phyloP scores from a whole-genome alignment of 345 rosid species.

The Arabidopsis suecica region DNA sequence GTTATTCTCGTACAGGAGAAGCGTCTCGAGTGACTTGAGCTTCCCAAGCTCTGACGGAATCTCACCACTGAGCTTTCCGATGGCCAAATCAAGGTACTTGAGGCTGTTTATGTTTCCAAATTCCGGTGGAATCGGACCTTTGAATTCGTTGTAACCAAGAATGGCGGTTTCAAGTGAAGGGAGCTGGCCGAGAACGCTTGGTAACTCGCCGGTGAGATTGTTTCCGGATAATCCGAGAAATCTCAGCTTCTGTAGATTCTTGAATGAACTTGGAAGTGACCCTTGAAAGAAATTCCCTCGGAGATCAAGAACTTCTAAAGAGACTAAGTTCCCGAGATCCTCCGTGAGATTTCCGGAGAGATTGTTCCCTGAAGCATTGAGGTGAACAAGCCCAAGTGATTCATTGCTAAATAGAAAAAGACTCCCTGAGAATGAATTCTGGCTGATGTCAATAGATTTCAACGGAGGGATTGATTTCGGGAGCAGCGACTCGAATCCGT shows the following conservation, averaged over 20 bases:
- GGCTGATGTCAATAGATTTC: conserved; percentile 68
- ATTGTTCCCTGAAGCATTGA: conserved; percentile 88
- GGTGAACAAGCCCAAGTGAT: conserved; percentile 55
- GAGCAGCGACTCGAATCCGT: conserved; percentile 57
- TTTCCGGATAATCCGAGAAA: conserved; percentile 92
- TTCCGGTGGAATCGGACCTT: conserved; percentile 73
- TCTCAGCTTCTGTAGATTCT: conserved; percentile 69
- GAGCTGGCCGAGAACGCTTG: conserved; percentile 74
- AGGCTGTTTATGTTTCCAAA: conserved; percentile 75
- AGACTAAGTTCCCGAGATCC: conserved; percentile 68
- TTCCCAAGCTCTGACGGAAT: conserved; percentile 79
- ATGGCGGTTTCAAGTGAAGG: conserved; percentile 77
- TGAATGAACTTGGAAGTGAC: conserved; percentile 66
- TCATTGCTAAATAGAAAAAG: conserved; percentile 62
- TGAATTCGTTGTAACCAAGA: conserved; percentile 83
- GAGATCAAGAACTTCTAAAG: conserved; percentile 77
- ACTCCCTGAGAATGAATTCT: conserved; percentile 64
- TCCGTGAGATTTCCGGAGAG: conserved; percentile 75
- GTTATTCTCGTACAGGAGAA: conserved; percentile 72
- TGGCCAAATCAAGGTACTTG: conserved; percentile 80
- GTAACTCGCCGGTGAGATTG: conserved; percentile 80
- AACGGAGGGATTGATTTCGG: conserved; percentile 63
- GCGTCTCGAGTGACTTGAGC: conserved; percentile 62
- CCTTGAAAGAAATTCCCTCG: conserved; percentile 90
- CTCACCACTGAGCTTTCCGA: conserved; percentile 70